Base-by-base conservation (phyloP, 192 early-diverging fungal species). In the Mortierella claussenii region DNA sequence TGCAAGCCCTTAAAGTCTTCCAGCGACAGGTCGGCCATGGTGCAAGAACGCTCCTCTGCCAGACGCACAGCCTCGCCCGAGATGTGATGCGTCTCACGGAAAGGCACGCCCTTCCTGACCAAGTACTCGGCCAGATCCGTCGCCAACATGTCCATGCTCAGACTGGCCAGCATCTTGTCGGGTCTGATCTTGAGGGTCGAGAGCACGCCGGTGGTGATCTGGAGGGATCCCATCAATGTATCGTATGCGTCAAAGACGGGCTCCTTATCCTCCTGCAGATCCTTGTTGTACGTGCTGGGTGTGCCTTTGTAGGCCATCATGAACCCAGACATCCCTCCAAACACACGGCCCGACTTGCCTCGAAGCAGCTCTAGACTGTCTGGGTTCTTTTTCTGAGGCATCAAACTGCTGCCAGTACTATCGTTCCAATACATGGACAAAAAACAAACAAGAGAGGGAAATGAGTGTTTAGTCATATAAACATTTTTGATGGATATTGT, bases 341-440 rank as follows among this genome's bases (percentile, higher is more conserved):
- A 99, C 21, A 96, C 93, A 47, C 97, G 93, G 24, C 97, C 97
- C 67, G 91, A 89, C 75, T 99, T 99, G 51, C 97, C 97, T 49
- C 97, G 92, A 62, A 99, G 84, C 31, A 99, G 88, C 78, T 99
- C 97, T 31, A 97, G 69, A 36, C 91, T 93, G 78, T 99, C 97
- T 8, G 97, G 95, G 86, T 99, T 99, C 89, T 99, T 99, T 83
- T 99, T 99, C 69, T 99, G 97, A 30, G 97, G 97, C 97, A 99
- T 99, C 81, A 99, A 80, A 63, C 93, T 95, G 80, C 91, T 94
- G 23, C 97, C 97, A 36, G 97, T 99, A 68, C 94, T 94, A 76
- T 40, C 37, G 13, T 40, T 13, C 7, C 37, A 40, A 40, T 13
- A 40, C 37, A 13, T 40, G 37, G 12, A 21, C 12, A 45, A 43